phyloP scores from a whole-genome alignment of 331 rosid genomes.

The Rosa hybrid region DNA sequence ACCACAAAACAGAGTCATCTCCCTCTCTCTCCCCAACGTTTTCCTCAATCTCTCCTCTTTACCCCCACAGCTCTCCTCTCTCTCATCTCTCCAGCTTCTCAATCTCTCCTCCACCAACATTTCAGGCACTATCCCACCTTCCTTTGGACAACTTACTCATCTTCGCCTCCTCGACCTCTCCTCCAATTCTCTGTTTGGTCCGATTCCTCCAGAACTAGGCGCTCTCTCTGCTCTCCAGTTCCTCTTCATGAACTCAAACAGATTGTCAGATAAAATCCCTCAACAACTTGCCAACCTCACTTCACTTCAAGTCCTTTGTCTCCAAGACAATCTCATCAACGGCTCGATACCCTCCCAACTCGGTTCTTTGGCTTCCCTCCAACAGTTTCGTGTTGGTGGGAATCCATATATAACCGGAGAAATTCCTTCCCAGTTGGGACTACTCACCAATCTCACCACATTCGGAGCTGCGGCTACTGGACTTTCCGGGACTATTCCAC shows the following conservation, averaged over 20 bases:
- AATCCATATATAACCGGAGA: slow-evolving; percentile 71
- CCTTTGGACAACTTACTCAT: slow-evolving; percentile 64
- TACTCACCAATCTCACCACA: slow-evolving; percentile 73
- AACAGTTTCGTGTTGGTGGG: slow-evolving; percentile 82
- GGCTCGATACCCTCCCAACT: slow-evolving; percentile 75
- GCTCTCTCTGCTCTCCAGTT: slow-evolving; percentile 69
- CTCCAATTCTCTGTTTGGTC: slow-evolving; percentile 38
- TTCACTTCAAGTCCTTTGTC: slow-evolving; percentile 69
- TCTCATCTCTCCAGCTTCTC: slow-evolving; percentile 78
- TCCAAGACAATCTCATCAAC: slow-evolving; percentile 82
- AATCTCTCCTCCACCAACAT: slow-evolving; percentile 88
- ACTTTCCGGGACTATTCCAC: slow-evolving; percentile 69
- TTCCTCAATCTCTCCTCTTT: slow-evolving; percentile 73
- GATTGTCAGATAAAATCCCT: slow-evolving; percentile 63
- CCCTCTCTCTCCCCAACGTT: slow-evolving; percentile 70
- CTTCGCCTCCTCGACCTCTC: slow-evolving; percentile 67
- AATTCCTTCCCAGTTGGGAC: slow-evolving; percentile 68
- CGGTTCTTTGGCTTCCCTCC: slow-evolving; percentile 72
- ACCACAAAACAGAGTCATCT: slow-evolving; percentile 77
- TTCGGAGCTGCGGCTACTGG: slow-evolving; percentile 85
- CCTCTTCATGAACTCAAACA: slow-evolving; percentile 74
- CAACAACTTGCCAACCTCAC: slow-evolving; percentile 60
- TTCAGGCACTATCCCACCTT: slow-evolving; percentile 75
- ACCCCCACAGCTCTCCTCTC: slow-evolving; percentile 67
- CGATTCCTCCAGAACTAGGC: slow-evolving; percentile 77